Evolutionary conservation across 1,284 basidiomycete genomes (phyloP).

Genomic region (Boletus coffeatus): DNA sequence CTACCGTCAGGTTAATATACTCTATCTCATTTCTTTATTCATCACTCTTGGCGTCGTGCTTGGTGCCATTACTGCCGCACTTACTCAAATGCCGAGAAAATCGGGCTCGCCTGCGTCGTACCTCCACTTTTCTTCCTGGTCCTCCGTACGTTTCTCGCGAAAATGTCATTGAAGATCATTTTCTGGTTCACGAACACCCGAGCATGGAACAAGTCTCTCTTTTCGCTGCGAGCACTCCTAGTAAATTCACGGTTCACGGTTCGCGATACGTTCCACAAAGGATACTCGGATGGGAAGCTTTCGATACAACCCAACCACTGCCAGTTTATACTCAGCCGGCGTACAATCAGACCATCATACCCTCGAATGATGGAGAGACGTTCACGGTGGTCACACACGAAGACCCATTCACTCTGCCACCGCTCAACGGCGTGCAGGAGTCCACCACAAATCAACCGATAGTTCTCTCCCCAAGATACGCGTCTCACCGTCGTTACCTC

Average conservation of each 20-base stretch:
- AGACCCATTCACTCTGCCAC: slow-evolving; percentile 9
- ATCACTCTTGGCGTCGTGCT: slow-evolving; percentile 32
- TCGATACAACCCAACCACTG: background rate
- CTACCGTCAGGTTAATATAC: slow-evolving; percentile 26
- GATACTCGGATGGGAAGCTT: slow-evolving; percentile 12
- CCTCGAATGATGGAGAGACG: slow-evolving; percentile 25
- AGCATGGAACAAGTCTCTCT: slow-evolving; percentile 26
- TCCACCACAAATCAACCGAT: background rate
- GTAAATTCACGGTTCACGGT: slow-evolving; percentile 32
- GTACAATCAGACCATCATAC: slow-evolving; percentile 14
- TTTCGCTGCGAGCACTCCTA: slow-evolving; percentile 27
- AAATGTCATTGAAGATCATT: slow-evolving; percentile 14
- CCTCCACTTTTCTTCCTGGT: slow-evolving; percentile 31
- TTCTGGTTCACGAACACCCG: slow-evolving; percentile 10
- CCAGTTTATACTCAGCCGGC: background rate
- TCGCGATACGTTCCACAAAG: slow-evolving; percentile 18
- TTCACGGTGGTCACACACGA: slow-evolving; percentile 22
- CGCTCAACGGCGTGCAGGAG: background rate
- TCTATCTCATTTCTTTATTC: slow-evolving; percentile 39
- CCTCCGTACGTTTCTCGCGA: slow-evolving; percentile 34
- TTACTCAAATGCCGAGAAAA: slow-evolving; percentile 5
- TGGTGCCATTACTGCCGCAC: slow-evolving; percentile 27
- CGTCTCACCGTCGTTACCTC: slow-evolving; percentile 2
- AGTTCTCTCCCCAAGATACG: slow-evolving; percentile 4
- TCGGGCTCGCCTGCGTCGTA: slow-evolving; percentile 4